A percentile compares a stretch with the other conserved stretches of the same genome.
phyloP scores from a whole-genome alignment of 768 basidiomycete genomes.

The Rubroboletus pulcherrimus region DNA sequence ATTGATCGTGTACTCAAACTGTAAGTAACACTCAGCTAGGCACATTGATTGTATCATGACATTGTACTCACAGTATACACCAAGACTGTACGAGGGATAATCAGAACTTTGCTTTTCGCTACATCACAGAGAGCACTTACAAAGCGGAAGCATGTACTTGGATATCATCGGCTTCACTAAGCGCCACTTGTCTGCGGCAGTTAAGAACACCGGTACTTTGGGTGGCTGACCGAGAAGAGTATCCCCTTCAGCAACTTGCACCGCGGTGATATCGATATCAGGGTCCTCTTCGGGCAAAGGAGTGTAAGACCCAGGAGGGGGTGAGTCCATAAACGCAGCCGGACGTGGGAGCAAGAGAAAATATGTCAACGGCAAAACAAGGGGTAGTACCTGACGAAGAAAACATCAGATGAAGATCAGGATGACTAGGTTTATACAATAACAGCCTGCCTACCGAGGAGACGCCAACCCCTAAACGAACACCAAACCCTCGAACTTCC shows the following conservation, averaged over 20 bases:
- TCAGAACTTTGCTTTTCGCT: constrained; percentile 12
- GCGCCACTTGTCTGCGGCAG: constrained; percentile 70
- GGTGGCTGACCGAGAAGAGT: constrained; percentile 28
- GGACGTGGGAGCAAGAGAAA: constrained; percentile 71
- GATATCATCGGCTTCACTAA: constrained; percentile 75
- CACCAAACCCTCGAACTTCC: constrained; percentile 82
- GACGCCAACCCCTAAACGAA: constrained; percentile 76
- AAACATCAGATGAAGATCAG: background rate
- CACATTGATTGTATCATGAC: background rate
- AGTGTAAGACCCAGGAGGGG: constrained; percentile 35
- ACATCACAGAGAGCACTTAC: constrained; percentile 43
- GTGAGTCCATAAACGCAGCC: constrained; percentile 43
- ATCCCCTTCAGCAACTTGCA: constrained; percentile 29
- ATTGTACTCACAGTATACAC: constrained; percentile 53
- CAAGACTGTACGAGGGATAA: constrained; percentile 38
- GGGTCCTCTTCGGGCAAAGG: constrained; percentile 35
- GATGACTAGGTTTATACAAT: background rate
- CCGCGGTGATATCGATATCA: constrained; percentile 14
- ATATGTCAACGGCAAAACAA: constrained; percentile 74
- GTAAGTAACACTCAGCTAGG: constrained; percentile 22
- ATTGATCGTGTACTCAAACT: constrained; percentile 93
- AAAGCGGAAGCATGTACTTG: constrained; percentile 91
- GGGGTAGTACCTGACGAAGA: constrained; percentile 64
- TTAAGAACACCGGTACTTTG: constrained; percentile 51
- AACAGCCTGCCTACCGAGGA: constrained; percentile 58